Base-by-base conservation (phyloP, 2,329 filamentous ascomycete species). In the Exophiala viscosa region DNA sequence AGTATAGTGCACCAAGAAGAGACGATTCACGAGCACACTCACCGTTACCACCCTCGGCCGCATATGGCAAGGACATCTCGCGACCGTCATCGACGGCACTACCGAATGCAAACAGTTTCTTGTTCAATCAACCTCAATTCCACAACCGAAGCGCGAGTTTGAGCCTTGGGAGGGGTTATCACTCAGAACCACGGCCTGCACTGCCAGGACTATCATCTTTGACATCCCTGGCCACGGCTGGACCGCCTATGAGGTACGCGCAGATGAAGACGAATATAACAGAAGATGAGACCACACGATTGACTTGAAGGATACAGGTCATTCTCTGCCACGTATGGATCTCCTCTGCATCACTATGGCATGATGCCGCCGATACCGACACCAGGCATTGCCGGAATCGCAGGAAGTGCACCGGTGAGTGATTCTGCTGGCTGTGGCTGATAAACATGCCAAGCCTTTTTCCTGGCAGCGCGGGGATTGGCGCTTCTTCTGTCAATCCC, bases 311-410 rank as follows among this genome's bases (percentile, higher is more conserved):
- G 6, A 17, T 41, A 46, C 38, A 60, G 58, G 46, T 55, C 81
- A 36, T 85, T 83, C 36, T 80, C 82, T 57, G 83, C 81, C 60
- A 83, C 83, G 48, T 81, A 83, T 66, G 80, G 79, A 58, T 78
- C 76, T 60, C 79, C 79, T 67, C 78, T 83, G 76, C 73, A 78
- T 76, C 60, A 61, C 51, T 48, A 52, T 23, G 50, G 52, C 15
- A 49, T 46, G 32, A 55, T 63, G 48, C 52, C 48, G 31, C 52
- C 60, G 10, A 46, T 60, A 6, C 60, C 60, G 5, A 63, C 60
- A 31, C 60, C 60, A 20, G 59, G 60, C 48, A 63, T 63, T 35
- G 58, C 60, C 20, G 59, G 60, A 47, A 62, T 62, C 20, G 58
- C 60, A 34, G 60, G 60, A 43, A 61, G 50, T 14, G 69, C 66